Conservation (phyloP, 345 rosid genomes). For the Syzygium aromaticum region DNA sequence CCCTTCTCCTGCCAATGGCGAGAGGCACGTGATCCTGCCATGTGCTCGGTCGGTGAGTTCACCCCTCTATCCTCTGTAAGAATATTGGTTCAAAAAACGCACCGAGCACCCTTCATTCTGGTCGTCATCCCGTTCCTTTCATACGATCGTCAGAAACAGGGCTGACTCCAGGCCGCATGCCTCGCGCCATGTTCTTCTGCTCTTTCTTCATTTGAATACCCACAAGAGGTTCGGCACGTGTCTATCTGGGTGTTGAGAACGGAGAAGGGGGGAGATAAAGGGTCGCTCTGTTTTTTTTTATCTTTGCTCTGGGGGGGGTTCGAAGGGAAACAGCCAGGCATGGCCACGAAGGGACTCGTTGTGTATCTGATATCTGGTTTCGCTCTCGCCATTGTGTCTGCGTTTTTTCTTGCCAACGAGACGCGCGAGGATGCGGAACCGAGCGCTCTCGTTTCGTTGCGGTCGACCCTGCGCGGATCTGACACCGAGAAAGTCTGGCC, state of each 20-base stretch:
- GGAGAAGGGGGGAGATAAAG: background rate
- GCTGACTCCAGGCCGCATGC: background rate
- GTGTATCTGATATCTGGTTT: slow-evolving; percentile 51
- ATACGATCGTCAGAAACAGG: background rate
- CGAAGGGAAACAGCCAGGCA: background rate
- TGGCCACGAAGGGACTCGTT: slow-evolving; percentile 51
- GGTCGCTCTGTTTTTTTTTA: background rate
- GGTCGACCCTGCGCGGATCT: slow-evolving; percentile 7
- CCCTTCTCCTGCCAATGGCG: background rate
- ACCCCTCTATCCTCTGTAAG: background rate
- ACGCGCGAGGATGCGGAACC: background rate
- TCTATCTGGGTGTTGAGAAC: background rate
- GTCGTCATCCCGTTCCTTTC: background rate
- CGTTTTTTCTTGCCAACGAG: slow-evolving; percentile 18
- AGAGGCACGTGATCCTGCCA: background rate
- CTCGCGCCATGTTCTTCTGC: background rate
- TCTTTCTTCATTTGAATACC: background rate
- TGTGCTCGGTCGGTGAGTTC: background rate
- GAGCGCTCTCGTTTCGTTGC: background rate
- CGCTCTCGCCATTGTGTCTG: slow-evolving; percentile 49
- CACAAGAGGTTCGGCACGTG: background rate
- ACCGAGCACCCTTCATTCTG: background rate
- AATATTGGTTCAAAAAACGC: background rate
- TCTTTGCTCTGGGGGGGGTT: background rate
- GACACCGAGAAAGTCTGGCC: slow-evolving; percentile 56